Evolutionary conservation across 306 rosid species (phyloP).

Genomic region (Sechiopsis laciniata): DNA sequence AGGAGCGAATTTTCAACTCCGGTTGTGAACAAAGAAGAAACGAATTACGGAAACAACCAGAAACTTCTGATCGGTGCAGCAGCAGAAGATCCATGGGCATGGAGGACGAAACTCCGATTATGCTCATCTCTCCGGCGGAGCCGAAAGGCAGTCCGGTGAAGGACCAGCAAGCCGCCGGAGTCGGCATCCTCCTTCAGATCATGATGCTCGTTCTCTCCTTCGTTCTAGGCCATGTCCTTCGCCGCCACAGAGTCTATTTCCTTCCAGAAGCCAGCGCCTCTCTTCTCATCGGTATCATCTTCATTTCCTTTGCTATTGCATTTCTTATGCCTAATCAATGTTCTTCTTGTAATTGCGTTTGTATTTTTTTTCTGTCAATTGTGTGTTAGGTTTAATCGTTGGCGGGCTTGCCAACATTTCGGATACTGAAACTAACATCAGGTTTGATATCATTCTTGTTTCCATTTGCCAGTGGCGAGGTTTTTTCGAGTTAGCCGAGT

Average conservation of each 20-base stretch:
- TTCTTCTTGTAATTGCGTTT: background rate
- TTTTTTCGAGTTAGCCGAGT: slow-evolving; percentile 19
- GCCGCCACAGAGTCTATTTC: slow-evolving; percentile 78
- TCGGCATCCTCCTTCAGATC: slow-evolving; percentile 98
- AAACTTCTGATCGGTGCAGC: background rate
- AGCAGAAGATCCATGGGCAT: slow-evolving; percentile 14
- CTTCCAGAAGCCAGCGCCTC: slow-evolving; percentile 99
- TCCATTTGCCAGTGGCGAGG: slow-evolving; percentile 16
- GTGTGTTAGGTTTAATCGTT: slow-evolving; percentile 66
- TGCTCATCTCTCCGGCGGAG: slow-evolving; percentile 66
- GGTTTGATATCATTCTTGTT: slow-evolving; percentile 37
- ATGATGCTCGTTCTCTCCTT: slow-evolving; percentile 96
- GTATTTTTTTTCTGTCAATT: background rate
- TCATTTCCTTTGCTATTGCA: background rate
- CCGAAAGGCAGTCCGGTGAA: slow-evolving; percentile 55
- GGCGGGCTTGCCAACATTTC: slow-evolving; percentile 90
- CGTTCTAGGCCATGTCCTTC: slow-evolving; percentile 95
- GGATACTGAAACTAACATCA: slow-evolving; percentile 73
- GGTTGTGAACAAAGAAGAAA: background rate
- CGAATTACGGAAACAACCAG: background rate
- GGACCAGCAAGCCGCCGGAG: slow-evolving; percentile 99
- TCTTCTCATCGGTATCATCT: slow-evolving; percentile 68
- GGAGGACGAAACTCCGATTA: slow-evolving; percentile 38
- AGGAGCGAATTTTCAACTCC: background rate
- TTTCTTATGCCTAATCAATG: background rate